These are phyloP conservation scores for Microglena sp. DNA, from an alignment of 139 green algal species.

Conservation along the genomic window DNA sequence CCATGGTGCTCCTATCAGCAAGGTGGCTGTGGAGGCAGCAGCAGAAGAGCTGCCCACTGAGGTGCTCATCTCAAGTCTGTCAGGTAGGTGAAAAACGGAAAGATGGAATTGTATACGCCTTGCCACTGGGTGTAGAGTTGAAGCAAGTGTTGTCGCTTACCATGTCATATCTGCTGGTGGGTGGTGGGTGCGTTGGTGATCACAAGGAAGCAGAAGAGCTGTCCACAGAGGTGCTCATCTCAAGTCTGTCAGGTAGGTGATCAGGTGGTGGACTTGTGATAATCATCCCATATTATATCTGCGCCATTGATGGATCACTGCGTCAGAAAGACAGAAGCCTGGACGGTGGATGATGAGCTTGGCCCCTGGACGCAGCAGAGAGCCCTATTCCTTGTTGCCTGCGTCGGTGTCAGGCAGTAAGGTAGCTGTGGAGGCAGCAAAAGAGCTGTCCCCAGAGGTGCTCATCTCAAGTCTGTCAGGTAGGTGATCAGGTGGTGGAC, in stretches of 20 bases:
- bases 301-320: too few relatives aligned
- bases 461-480: constrained; percentile 24
- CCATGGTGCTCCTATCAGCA: background rate
- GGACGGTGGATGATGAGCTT: constrained; percentile 32
- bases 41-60: background rate
- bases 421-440: background rate
- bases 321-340: too few relatives aligned
- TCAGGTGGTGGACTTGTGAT: background rate
- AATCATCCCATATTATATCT: too few relatives aligned
- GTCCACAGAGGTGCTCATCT: constrained; percentile 16
- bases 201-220: background rate
- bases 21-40: background rate
- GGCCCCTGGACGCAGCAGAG: constrained; percentile 24
- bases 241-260: constrained; percentile 18
- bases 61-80: background rate
- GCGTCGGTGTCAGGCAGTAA: background rate
- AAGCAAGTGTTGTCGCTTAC: too few relatives aligned
- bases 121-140: too few relatives aligned
- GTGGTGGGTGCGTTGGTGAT: too few relatives aligned
- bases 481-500: constrained; percentile 1
- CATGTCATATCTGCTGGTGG: too few relatives aligned
- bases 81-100: background rate
- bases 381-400: constrained; percentile 27
- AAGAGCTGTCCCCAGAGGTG: constrained; percentile 16
- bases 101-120: background rate